Percentiles rank a stretch among this genome's conserved stretches.
These are phyloP conservation scores for Ustilago trichophora DNA, from an alignment of 1,284 basidiomycete genomes.

Conservation along the genomic window DNA sequence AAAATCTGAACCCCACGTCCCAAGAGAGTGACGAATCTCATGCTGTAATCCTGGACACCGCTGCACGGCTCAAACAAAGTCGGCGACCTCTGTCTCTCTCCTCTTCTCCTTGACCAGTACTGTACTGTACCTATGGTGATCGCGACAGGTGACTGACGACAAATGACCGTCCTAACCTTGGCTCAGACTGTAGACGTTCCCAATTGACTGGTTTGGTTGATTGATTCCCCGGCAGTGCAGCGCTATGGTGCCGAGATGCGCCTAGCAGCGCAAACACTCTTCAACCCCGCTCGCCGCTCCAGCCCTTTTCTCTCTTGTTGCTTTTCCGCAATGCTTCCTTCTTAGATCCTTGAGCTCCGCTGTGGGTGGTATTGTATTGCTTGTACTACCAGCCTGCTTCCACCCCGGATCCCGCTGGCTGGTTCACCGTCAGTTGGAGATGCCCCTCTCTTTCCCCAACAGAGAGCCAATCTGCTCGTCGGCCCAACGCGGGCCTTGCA, in stretches of 20 bases:
- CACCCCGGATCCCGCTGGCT: background rate
- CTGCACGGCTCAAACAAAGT: background rate
- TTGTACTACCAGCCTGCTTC: background rate
- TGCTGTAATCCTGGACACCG: too few species aligned
- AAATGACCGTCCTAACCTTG: too few species aligned
- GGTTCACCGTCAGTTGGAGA: background rate
- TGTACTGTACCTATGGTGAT: too few species aligned
- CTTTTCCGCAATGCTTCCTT: background rate
- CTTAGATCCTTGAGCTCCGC: constrained; percentile 30
- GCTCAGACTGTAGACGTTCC: background rate
- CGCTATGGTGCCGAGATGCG: constrained; percentile 32
- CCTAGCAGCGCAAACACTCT: constrained; percentile 7
- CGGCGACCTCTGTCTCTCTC: constrained; percentile 6
- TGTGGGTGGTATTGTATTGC: background rate
- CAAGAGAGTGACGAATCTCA: too few species aligned
- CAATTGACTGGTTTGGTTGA: background rate
- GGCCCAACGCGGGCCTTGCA: too few species aligned
- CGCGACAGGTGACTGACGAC: too few species aligned
- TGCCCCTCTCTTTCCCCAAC: too few species aligned
- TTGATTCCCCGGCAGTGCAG: constrained; percentile 23
- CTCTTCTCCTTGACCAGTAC: too few species aligned
- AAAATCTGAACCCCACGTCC: constrained; percentile 10
- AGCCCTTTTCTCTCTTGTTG: background rate
- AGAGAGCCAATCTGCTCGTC: too few species aligned
- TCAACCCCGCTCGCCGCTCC: constrained; percentile 1